These are phyloP conservation scores for Acanthamoeba healyi DNA, from an alignment of 208 protist genomes.

Conservation along the genomic window DNA sequence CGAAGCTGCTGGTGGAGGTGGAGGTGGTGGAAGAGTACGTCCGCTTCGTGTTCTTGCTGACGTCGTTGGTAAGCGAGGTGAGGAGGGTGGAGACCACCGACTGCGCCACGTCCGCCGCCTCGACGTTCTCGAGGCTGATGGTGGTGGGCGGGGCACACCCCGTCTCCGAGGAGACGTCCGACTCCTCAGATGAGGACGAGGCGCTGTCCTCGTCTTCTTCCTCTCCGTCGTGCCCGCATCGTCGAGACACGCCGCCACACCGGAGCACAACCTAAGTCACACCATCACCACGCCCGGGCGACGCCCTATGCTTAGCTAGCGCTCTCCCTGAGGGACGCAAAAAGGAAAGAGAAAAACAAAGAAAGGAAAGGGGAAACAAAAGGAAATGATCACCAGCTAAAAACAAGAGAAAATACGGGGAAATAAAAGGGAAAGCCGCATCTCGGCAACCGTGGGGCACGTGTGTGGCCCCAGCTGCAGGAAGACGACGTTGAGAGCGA, in stretches of 20 bases:
- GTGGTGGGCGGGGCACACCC: neutral
- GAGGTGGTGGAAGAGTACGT: constrained; percentile 6
- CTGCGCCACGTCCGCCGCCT: neutral
- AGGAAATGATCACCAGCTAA: too few species aligned
- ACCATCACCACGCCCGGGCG: too few species aligned
- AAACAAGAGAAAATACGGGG: too few species aligned
- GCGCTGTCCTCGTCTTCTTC: neutral
- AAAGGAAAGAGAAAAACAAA: too few species aligned
- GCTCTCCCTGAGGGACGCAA: too few species aligned
- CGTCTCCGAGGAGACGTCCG: constrained; percentile 9
- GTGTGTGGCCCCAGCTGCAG: too few species aligned
- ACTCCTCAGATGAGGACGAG: too few species aligned
- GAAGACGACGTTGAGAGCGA: too few species aligned
- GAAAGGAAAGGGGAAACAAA: too few species aligned
- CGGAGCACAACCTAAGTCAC: neutral
- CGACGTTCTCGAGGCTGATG: neutral
- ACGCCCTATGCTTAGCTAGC: too few species aligned
- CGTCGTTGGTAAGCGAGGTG: constrained; percentile 27
- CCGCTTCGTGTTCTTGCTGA: neutral
- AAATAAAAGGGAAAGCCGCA: too few species aligned
- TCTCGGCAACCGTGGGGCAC: too few species aligned
- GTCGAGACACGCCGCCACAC: neutral
- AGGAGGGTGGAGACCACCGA: constrained; percentile 24
- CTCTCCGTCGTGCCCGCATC: neutral
- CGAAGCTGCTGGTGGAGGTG: neutral